Evolutionary conservation across 2,329 filamentous ascomycete species (phyloP).

Genomic region (Xylariaceae sp.): DNA sequence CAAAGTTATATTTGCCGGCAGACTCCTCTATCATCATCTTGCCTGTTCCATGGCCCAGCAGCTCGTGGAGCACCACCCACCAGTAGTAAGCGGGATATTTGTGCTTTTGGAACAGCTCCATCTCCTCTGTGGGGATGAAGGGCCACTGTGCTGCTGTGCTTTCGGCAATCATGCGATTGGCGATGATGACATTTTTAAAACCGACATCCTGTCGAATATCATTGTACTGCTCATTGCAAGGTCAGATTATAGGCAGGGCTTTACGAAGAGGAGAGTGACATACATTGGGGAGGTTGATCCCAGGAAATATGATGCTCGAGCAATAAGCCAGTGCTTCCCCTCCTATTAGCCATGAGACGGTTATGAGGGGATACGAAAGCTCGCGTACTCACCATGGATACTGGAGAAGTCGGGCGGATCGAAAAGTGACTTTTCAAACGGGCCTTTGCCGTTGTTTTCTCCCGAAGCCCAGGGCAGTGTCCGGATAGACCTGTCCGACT

Average conservation of each 20-base stretch:
- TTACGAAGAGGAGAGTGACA: slow-evolving; percentile 7
- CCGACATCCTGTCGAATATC: slow-evolving; percentile 53
- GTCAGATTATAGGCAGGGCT: background rate
- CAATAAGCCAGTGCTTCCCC: slow-evolving; percentile 37
- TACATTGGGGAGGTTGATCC: slow-evolving; percentile 41
- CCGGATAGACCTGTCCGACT: slow-evolving; percentile 60
- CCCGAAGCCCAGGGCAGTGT: slow-evolving; percentile 58
- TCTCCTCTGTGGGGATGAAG: slow-evolving; percentile 58
- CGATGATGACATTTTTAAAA: slow-evolving; percentile 61
- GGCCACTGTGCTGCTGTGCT: slow-evolving; percentile 40
- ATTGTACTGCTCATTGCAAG: slow-evolving; percentile 39
- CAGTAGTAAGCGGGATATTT: slow-evolving; percentile 64
- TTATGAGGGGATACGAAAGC: background rate
- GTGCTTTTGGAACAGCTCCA: slow-evolving; percentile 55
- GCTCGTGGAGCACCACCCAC: slow-evolving; percentile 65
- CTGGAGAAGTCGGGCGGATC: slow-evolving; percentile 68
- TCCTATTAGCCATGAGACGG: slow-evolving; percentile 2
- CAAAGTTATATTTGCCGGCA: slow-evolving; percentile 55
- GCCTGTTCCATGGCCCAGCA: slow-evolving; percentile 60
- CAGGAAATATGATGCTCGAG: slow-evolving; percentile 38
- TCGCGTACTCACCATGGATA: slow-evolving; percentile 58
- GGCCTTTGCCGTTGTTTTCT: slow-evolving; percentile 37
- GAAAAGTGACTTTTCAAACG: slow-evolving; percentile 69
- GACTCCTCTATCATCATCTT: slow-evolving; percentile 53
- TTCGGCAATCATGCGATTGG: slow-evolving; percentile 51